phyloP scores from a whole-genome alignment of 1,284 basidiomycete species.

The Amylostereum areolatum region DNA sequence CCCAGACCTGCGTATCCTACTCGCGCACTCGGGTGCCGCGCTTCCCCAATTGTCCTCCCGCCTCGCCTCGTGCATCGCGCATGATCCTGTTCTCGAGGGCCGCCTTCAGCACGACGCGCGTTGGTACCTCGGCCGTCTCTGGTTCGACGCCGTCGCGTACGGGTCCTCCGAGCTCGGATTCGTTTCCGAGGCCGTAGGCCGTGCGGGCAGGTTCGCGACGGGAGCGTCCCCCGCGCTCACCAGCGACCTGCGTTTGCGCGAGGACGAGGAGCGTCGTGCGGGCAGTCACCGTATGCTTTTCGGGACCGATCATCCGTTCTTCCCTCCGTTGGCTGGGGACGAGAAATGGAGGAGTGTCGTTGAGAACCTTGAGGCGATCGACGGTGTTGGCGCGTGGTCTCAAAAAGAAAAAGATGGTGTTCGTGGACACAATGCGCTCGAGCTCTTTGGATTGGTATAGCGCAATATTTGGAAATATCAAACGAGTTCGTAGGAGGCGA shows the following conservation, averaged over 20 bases:
- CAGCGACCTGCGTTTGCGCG: slow-evolving; percentile 32
- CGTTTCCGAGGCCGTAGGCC: slow-evolving; percentile 61
- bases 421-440: slow-evolving; percentile 63
- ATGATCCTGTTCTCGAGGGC: slow-evolving; percentile 73
- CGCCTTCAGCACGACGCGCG: slow-evolving; percentile 78
- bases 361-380: slow-evolving; percentile 77
- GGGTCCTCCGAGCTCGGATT: slow-evolving; percentile 79
- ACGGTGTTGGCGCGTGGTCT: slow-evolving; percentile 56
- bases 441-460: slow-evolving; percentile 43
- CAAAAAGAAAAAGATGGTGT: slow-evolving; percentile 58
- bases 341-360: slow-evolving; percentile 80
- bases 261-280: slow-evolving; percentile 14
- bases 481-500: no score
- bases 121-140: slow-evolving; percentile 74
- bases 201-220: slow-evolving; percentile 46
- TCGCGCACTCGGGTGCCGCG: slow-evolving; percentile 83
- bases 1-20: slow-evolving; percentile 65
- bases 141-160: slow-evolving; percentile 80
- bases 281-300: slow-evolving; percentile 65
- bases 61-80: slow-evolving; percentile 75
- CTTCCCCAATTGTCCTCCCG: slow-evolving; percentile 78
- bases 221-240: slow-evolving; percentile 25
- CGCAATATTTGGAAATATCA: neutral
- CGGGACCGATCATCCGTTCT: slow-evolving; percentile 88
- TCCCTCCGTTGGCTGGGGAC: slow-evolving; percentile 66